A percentile compares a stretch with the other conserved stretches of the same genome.
Conservation (phyloP, 129 eudicot genomes). For the Escallonia herrerae region DNA sequence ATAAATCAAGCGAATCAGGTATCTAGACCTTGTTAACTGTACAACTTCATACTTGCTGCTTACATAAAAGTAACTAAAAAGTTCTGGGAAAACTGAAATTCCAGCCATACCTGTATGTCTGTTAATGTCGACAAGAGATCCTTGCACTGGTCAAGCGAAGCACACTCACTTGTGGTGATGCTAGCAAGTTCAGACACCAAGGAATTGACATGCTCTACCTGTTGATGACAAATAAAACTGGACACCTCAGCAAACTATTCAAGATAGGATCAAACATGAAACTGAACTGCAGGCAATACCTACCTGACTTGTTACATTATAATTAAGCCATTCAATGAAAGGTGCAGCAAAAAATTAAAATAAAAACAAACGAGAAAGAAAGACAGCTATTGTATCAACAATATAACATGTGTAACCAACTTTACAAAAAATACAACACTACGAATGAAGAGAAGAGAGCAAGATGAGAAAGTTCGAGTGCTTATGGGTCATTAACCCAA, state of each 20-base stretch:
- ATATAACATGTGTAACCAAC: too few species aligned
- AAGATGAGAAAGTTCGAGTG: too few species aligned
- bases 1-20: background rate
- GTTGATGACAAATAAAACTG: constrained; percentile 3
- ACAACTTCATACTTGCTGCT: background rate
- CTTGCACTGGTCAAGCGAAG: constrained; percentile 50
- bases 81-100: background rate
- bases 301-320: too few species aligned
- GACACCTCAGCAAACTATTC: background rate
- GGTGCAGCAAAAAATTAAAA: background rate
- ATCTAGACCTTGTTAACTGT: background rate
- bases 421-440: too few species aligned
- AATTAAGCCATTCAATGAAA: too few species aligned
- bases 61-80: background rate
- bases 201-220: constrained; percentile 66
- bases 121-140: constrained; percentile 56
- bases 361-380: background rate
- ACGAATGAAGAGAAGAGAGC: too few species aligned
- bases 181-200: constrained; percentile 67
- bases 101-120: constrained; percentile 54
- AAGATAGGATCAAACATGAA: constrained; percentile 3
- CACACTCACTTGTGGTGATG: constrained; percentile 42
- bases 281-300: too few species aligned
- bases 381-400: too few species aligned
- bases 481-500: too few species aligned